Base-by-base conservation (phyloP, 306 rosid genomes). In the Hippophae tibetana region DNA sequence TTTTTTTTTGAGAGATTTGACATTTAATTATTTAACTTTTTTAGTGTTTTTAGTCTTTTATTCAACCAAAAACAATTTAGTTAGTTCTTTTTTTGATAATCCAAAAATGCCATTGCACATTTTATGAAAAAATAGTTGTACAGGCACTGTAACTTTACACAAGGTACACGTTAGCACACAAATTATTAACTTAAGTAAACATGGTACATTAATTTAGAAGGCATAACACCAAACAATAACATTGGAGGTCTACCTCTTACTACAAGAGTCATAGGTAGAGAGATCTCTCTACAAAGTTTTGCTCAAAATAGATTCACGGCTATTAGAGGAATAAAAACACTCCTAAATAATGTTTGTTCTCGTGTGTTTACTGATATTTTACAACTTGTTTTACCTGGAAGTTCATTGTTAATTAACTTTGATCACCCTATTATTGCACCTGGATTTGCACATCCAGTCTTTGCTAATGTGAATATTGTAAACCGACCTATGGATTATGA, bases 361-460 rank as follows among this genome's bases (percentile, higher is more conserved):
- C 49, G 80, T 45, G 59, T 79, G 70, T 83, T 83, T 38, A 47
- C 57, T 2, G 95, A 86, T 56, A 83, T 86, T 43, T 55, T 85
- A 23, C 74, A 57, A 27, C 5, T 2, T 40, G 47, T 77, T 66
- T 47, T 77, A 14, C 54, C 58, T 8, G n/a, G 54, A 47, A 9
- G 52, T 2, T 23, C 25, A 8, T 54, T 68, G 9, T 8, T 0
- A 9, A 42, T 27, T n/a, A 49, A 31, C 52, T 31, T 38, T 6
- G 10, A 6, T 6, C 62, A 41, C 9, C 66, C 66, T 25, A 10
- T 80, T 3, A 40, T 62, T n/a, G 31, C 83, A 7, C 75, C 73
- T 9, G 75, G 81, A 8, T 83, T 79, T 46, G 84, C 89, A 43
- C 87, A 86, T 62, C 76, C 75, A 6, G 3, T 83, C 8, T 81